Base-by-base conservation (phyloP, 164 flowering plant species). In the Annona cherimola region DNA sequence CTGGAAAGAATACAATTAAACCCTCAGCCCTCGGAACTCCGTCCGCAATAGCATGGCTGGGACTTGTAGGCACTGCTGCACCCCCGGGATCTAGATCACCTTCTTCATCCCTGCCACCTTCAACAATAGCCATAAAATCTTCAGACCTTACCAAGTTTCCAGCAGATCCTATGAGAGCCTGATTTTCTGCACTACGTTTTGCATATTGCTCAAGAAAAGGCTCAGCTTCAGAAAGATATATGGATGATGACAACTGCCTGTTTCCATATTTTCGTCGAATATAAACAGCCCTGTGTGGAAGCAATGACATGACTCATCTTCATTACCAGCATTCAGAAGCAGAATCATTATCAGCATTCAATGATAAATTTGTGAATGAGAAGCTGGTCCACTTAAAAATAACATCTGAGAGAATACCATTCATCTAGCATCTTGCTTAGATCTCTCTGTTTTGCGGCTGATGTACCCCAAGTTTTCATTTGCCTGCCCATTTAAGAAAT, bases 141-240 rank as follows among this genome's bases (percentile, higher is more conserved):
- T 93, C 98, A 62, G 90, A 76, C 71, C 88, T 85, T 4, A 95
- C 89, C 1, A 91, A 72, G 73, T 81, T 88, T 40, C 99, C 99
- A 75, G 99, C 97, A 78, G 97, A 83, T 67, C 98, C 99, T 72
- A 95, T 85, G 45, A 95, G 77, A 74, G 83, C 81, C 80, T 86
- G 94, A 78, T 89, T 95, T 78, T 83, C 81, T 63, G 88, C 84
- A 77, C 90, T 87, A 61, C 93, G 89, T 75, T 87, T 93, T 62
- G 98, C 97, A 86, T 90, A 95, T 72, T 90, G 87, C 79, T 95
- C 99, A 75, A 95, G 96, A 73, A 95, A 91, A 74, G 89, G 92
- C 79, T 95, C 99, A 68, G 97, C 97, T 80, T 91, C 98, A 76
- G 88, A 84, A 20, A 91, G 95, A 80, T 91, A 95, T 68, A 75